phyloP scores from a whole-genome alignment of 78 protist genomes.

The Diacronema lutheri region DNA sequence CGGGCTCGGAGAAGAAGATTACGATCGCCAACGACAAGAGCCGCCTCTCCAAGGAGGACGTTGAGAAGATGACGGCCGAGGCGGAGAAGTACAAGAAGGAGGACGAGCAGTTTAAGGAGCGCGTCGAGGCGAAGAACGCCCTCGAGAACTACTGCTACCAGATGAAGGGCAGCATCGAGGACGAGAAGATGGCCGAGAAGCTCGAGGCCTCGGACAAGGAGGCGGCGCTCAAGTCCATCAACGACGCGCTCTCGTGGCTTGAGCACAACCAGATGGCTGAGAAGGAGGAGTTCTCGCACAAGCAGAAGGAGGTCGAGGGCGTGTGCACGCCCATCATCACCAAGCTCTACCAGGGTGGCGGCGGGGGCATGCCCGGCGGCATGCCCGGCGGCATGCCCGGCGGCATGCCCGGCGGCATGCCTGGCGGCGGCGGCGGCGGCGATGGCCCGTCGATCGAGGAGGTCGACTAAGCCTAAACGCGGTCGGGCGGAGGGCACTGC shows the following conservation, averaged over 20 bases:
- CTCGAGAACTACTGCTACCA: slow-evolving; percentile 84
- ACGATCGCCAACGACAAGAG: slow-evolving; percentile 95
- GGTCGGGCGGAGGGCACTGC: too few relatives aligned
- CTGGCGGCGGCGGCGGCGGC: slow-evolving; percentile 36
- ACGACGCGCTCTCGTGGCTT: slow-evolving; percentile 63
- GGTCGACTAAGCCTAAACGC: not conserved
- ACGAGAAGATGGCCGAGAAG: slow-evolving; percentile 44
- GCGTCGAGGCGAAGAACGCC: slow-evolving; percentile 76
- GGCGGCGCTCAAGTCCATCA: slow-evolving; percentile 4
- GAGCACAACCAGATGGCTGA: slow-evolving; percentile 71
- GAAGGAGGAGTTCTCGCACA: slow-evolving; percentile 80
- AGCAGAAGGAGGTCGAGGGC: slow-evolving; percentile 87
- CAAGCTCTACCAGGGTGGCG: slow-evolving; percentile 72
- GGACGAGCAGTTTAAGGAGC: slow-evolving; percentile 71
- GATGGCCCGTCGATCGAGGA: slow-evolving; percentile 7
- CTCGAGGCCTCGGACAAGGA: slow-evolving; percentile 36
- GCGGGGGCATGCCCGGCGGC: slow-evolving; percentile 48
- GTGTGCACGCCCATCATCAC: slow-evolving; percentile 87
- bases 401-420: slow-evolving; percentile 61
- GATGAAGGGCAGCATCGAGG: slow-evolving; percentile 36
- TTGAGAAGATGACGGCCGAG: slow-evolving; percentile 93
- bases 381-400: slow-evolving; percentile 45
- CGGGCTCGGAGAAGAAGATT: slow-evolving; percentile 81
- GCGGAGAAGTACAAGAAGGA: slow-evolving; percentile 79
- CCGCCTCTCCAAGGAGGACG: slow-evolving; percentile 84